phyloP scores from a whole-genome alignment of 257 asterid genomes.

The Solanum stenotomum region DNA sequence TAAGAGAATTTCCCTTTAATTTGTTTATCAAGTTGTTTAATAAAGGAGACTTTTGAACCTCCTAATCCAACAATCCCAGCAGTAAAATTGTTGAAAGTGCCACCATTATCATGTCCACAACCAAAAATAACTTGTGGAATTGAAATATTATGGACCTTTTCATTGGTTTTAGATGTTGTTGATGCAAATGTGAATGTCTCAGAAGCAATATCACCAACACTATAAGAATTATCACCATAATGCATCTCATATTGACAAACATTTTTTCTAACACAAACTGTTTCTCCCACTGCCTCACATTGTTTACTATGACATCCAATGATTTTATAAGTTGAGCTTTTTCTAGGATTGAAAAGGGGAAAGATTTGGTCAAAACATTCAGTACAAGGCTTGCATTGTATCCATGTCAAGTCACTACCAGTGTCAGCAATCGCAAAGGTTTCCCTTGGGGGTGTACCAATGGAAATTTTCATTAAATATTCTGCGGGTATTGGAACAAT shows the following conservation, averaged over 20 bases:
- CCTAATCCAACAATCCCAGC: constrained; percentile 59
- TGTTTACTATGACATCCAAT: constrained; percentile 15
- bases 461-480: constrained; percentile 29
- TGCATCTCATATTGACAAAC: constrained; percentile 16
- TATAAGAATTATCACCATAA: constrained; percentile 30
- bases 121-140: constrained; percentile 37
- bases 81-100: constrained; percentile 18
- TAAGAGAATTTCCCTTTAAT: constrained; percentile 44
- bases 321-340: constrained; percentile 9
- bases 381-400: constrained; percentile 47
- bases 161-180: background rate
- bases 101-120: constrained; percentile 34
- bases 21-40: constrained; percentile 20
- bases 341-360: constrained; percentile 35
- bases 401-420: constrained; percentile 57
- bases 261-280: constrained; percentile 1
- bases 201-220: constrained; percentile 25
- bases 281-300: constrained; percentile 7
- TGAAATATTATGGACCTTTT: background rate
- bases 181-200: constrained; percentile 35
- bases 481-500: constrained; percentile 19
- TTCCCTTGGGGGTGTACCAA: constrained; percentile 49
- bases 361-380: constrained; percentile 30
- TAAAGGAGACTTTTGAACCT: constrained; percentile 33
- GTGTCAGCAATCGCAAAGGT: constrained; percentile 45